Percentiles rank a stretch among this genome's conserved stretches.
These are phyloP conservation scores for Exophiala dermatitidis DNA, from an alignment of 2,329 filamentous ascomycete genomes.

Conservation along the genomic window DNA sequence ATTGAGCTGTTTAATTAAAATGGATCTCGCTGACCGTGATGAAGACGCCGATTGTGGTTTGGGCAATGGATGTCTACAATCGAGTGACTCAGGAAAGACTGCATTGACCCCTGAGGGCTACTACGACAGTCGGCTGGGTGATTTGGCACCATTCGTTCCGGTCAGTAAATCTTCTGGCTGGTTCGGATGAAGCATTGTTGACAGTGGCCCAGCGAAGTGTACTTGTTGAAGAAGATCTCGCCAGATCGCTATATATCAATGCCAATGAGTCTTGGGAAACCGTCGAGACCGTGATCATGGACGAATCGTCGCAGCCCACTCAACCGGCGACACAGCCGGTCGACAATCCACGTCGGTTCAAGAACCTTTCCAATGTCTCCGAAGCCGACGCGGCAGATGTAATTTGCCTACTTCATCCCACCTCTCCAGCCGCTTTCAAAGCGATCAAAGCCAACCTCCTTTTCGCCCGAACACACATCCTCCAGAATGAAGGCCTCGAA, in stretches of 20 bases:
- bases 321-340: conserved; percentile 68
- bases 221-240: neutral
- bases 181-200: neutral
- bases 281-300: conserved; percentile 25
- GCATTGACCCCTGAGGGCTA: conserved; percentile 6
- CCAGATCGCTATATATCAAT: neutral
- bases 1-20: neutral
- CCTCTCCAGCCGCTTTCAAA: conserved; percentile 61
- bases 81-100: neutral
- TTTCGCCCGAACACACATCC: conserved; percentile 52
- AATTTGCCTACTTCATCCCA: conserved; percentile 78
- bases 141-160: conserved; percentile 4
- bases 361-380: conserved; percentile 73
- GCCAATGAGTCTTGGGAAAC: neutral
- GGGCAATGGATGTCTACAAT: conserved; percentile 2
- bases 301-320: conserved; percentile 38
- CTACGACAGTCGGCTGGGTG: conserved; percentile 8
- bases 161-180: conserved; percentile 1
- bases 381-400: conserved; percentile 82
- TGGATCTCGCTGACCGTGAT: conserved; percentile 9
- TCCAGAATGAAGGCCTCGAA: conserved; percentile 44
- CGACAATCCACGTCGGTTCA: conserved; percentile 68
- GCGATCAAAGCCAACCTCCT: conserved; percentile 57
- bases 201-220: neutral
- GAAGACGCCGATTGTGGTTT: neutral